Evolutionary conservation across 2,329 filamentous ascomycete genomes (phyloP), one percentile per base, ranked within the genome.

Genomic region (Fusarium odoratissimum): DNA sequence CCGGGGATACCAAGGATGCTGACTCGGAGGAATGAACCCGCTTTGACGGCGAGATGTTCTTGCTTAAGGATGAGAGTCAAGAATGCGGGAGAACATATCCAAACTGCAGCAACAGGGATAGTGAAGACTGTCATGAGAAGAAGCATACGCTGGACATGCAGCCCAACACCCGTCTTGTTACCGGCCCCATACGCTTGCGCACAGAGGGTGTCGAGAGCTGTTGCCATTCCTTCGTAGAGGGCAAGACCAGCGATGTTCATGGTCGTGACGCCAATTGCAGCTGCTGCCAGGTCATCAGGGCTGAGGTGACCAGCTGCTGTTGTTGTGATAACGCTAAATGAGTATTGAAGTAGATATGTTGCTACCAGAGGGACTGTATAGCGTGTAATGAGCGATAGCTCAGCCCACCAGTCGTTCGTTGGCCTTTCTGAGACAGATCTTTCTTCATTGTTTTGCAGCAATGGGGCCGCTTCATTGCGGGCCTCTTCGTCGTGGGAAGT

Each of bases 301-400:
- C 86, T 83, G 13, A 89, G 82, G 72, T 86, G 86, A 2, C 87
- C 87, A 0, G 86, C 86, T 1, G 86, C 84, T 42, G 87, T 83
- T 28, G 86, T 86, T 3, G 85, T 86, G 60, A 87, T 84, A 38
- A 88, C 79, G 59, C 80, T 86, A 71, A 86, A 87, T 12, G 83
- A 86, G 72, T 88, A 89, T 69, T 89, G 86, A 9, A 89, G 80
- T 2, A 89, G 76, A 67, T 88, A 89, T 2, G 87, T 89, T n/a
- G 84, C 79, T 56, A 86, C 84, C 25, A 89, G 79, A 11, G 87
- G 87, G 4, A 84, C 64, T 1, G 85, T 86, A 19, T 71, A 72
- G 25, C 56, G 57, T 8, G 58, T 37, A 7, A 77, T 68, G 23
- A 75, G 73, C 12, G 41, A 45, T 1, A 77, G 33, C 59, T 77